A percentile compares a stretch with the other conserved stretches of the same genome.
phyloP scores from a whole-genome alignment of 345 rosid genomes.

The Bruguiera sexangula region DNA sequence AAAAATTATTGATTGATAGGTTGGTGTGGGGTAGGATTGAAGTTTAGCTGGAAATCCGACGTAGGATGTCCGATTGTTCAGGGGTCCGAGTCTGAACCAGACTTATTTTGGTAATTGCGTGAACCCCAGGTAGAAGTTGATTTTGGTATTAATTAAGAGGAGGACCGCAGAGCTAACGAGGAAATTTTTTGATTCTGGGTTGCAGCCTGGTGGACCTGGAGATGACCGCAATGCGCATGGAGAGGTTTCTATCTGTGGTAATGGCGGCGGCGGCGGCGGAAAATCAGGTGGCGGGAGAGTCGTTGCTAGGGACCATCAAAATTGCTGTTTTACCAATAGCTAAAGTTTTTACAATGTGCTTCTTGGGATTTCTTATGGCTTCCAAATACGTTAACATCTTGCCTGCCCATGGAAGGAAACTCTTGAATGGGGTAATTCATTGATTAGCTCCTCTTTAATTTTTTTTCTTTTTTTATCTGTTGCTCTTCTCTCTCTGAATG shows the following conservation, averaged over 20 bases:
- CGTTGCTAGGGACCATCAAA: slow-evolving; percentile 58
- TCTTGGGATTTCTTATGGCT: slow-evolving; percentile 95
- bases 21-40: no score
- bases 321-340: slow-evolving; percentile 97
- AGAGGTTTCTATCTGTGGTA: slow-evolving; percentile 39
- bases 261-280: slow-evolving; percentile 13
- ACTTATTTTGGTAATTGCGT: no score
- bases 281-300: slow-evolving; percentile 45
- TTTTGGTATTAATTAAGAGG: no score
- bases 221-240: slow-evolving; percentile 21
- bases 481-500: not conserved
- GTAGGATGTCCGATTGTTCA: no score
- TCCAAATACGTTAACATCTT: slow-evolving; percentile 89
- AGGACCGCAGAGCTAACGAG: no score
- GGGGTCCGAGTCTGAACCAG: no score
- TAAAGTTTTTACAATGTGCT: slow-evolving; percentile 91
- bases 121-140: no score
- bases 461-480: no score
- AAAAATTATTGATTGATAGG: no score
- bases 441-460: no score
- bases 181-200: not conserved
- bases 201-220: not conserved
- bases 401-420: slow-evolving; percentile 85
- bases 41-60: no score
- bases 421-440: slow-evolving; percentile 76